phyloP scores from a whole-genome alignment of 805 yeast species.

The Cyberlindnera xylosilytica region DNA sequence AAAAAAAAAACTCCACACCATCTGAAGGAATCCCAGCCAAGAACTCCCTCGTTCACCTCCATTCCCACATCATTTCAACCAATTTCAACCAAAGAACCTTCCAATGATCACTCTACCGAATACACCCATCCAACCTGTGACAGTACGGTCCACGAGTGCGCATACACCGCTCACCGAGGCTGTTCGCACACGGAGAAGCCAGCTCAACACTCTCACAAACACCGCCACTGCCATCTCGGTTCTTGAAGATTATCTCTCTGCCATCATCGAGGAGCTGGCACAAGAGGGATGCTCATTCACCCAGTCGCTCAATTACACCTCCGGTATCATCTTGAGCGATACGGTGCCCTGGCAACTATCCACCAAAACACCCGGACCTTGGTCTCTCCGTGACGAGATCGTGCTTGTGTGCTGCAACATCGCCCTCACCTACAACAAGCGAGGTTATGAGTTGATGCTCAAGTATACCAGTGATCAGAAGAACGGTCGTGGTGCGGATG shows the following conservation, averaged over 20 bases:
- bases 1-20: too few species aligned
- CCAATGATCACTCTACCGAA: not conserved
- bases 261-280: not conserved
- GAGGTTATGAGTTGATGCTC: slow-evolving; percentile 15
- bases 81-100: too few species aligned
- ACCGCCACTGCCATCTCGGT: not conserved
- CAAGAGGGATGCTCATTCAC: not conserved
- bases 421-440: slow-evolving; percentile 8
- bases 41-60: too few species aligned
- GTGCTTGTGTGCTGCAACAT: slow-evolving; percentile 15
- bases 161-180: not conserved
- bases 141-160: not conserved
- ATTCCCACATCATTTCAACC: too few species aligned
- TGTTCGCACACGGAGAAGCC: not conserved
- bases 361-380: slow-evolving; percentile 4
- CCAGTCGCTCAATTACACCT: not conserved
- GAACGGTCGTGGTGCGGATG: not conserved
- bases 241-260: not conserved
- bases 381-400: slow-evolving; percentile 23
- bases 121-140: not conserved
- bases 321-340: not conserved
- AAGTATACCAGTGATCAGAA: not conserved
- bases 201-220: not conserved
- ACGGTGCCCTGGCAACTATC: not conserved
- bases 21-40: too few species aligned